Evolutionary conservation across 208 protist species (phyloP), one percentile per base, ranked within the genome.

Genomic region (Trypanosomatidae sp.): DNA sequence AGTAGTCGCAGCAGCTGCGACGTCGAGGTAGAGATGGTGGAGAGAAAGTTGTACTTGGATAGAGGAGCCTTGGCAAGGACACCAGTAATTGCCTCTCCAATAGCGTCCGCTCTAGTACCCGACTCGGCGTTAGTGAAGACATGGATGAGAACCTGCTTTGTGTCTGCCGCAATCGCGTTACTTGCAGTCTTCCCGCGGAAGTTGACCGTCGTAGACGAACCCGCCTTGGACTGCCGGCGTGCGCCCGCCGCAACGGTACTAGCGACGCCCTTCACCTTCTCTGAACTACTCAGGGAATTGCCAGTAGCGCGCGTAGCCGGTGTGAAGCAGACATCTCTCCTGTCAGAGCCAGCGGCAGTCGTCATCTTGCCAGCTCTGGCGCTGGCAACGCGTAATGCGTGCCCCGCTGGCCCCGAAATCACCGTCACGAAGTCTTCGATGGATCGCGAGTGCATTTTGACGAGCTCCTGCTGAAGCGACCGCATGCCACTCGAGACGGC

Each of bases 1-100:
- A 91, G 77, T 25, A 66, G 69, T 15, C 71, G n/a, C 13, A 53
- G 67, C 25, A 91, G 74, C 77, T 84, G 81, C 39, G 86, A 74
- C 0, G 81, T 71, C 30, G 79, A 79, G 17, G 81, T 83, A 30
- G 83, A 85, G 53, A 91, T 69, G 59, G 73, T 80, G 1, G 86
- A 71, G 3, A 74, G 25, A 47, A 91, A 74, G 62, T 76, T 80
- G 83, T 85, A 68, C 30, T 67, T 75, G 9, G 75, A 83, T 46
- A 91, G 79, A 9, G 83, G 79, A 4, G 86, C 62, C 56, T 74
- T 65, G 12, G 81, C 76, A 41, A 91, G 71, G 17, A 91, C 76
- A 12, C 71, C 44, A 10, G 74, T 81, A 44, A 91, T 69, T 39
- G 77, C 62, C 55, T 84, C 62, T 22, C 83, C 86, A n/a, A 88